These are phyloP conservation scores for Drosera spatulata DNA, from an alignment of 179 eudicot species.

Conservation along the genomic window DNA sequence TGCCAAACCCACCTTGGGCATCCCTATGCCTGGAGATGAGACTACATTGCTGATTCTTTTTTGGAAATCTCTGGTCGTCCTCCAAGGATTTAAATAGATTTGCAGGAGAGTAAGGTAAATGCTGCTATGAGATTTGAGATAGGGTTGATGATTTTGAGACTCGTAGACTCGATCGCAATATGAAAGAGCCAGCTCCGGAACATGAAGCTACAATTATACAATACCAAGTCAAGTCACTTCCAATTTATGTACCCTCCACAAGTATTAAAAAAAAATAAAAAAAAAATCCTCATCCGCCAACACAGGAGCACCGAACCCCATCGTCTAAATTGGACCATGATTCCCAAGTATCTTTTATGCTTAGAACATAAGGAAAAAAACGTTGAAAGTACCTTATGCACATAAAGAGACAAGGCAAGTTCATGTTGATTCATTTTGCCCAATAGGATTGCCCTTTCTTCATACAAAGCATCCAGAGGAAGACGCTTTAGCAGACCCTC, in stretches of 20 bases:
- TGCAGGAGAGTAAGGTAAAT: conserved; percentile 85
- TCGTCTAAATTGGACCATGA: too few relatives aligned
- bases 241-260: too few relatives aligned
- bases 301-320: too few relatives aligned
- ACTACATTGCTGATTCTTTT: conserved; percentile 56
- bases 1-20: conserved; percentile 28
- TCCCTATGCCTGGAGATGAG: conserved; percentile 47
- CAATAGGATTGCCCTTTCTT: conserved; percentile 87
- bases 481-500: conserved; percentile 79
- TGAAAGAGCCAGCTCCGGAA: conserved; percentile 83
- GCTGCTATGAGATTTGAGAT: conserved; percentile 51
- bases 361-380: neutral
- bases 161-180: conserved; percentile 90
- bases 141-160: conserved; percentile 49
- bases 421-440: conserved; percentile 94
- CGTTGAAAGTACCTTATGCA: conserved; percentile 60
- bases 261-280: neutral
- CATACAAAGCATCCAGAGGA: conserved; percentile 78
- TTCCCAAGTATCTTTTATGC: too few relatives aligned
- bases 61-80: conserved; percentile 69
- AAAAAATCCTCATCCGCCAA: too few relatives aligned
- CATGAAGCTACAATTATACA: conserved; percentile 58
- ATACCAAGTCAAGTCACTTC: too few relatives aligned
- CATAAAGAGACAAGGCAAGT: conserved; percentile 80
- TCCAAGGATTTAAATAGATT: conserved; percentile 82